Evolutionary conservation across 202 grass and related monocot species (phyloP).

Genomic region (Cymbopogon flexuosus): DNA sequence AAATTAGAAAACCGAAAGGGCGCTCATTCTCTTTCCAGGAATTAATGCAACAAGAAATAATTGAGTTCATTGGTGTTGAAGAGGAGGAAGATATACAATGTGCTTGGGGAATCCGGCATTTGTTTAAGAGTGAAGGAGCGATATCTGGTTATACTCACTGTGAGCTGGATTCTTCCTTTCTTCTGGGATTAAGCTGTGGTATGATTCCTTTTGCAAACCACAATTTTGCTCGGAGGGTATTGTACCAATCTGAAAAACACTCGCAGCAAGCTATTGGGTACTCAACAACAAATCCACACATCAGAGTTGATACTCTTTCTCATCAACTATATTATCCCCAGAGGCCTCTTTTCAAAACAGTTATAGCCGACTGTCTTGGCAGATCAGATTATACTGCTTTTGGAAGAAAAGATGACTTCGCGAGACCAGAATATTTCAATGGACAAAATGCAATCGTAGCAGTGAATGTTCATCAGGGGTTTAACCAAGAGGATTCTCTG

Average conservation of each 20-base stretch:
- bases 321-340: constrained; percentile 96
- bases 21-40: constrained; percentile 52
- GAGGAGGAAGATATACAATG: constrained; percentile 85
- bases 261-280: constrained; percentile 97
- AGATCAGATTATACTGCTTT: constrained; percentile 49
- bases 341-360: constrained; percentile 86
- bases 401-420: constrained; percentile 55
- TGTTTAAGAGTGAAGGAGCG: constrained; percentile 46
- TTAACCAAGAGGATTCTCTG: constrained; percentile 96
- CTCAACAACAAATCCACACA: constrained; percentile 78
- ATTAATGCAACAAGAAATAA: constrained; percentile 84
- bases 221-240: constrained; percentile 88
- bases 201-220: constrained; percentile 93
- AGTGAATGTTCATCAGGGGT: constrained; percentile 96
- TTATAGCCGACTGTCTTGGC: constrained; percentile 72
- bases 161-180: constrained; percentile 81
- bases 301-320: constrained; percentile 82
- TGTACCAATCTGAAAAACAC: constrained; percentile 93
- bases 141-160: constrained; percentile 65
- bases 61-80: constrained; percentile 89
- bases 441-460: constrained; percentile 96
- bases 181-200: constrained; percentile 82
- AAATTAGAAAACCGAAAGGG: constrained; percentile 68
- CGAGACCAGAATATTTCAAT: constrained; percentile 86
- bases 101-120: constrained; percentile 82